phyloP scores from a whole-genome alignment of 2,329 filamentous ascomycete species.

The Orbilia quercus region DNA sequence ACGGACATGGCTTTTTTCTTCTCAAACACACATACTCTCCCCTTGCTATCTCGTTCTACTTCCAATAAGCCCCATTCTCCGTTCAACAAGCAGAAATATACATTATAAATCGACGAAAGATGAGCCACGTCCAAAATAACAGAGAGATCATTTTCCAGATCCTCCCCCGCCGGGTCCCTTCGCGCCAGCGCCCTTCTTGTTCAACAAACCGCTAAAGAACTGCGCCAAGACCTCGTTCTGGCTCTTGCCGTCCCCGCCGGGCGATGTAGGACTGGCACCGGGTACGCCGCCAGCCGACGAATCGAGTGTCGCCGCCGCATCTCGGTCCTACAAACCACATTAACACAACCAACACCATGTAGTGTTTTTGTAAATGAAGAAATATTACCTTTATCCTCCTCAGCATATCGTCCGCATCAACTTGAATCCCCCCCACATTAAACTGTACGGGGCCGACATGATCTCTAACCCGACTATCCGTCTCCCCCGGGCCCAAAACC shows the following conservation, averaged over 20 bases:
- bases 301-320: conserved; percentile 61
- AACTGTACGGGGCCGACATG: conserved; percentile 96
- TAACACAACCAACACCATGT: neutral
- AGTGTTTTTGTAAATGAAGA: no score
- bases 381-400: conserved; percentile 79
- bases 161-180: conserved; percentile 27
- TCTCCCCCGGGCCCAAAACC: conserved; percentile 62
- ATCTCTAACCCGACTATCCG: conserved; percentile 69
- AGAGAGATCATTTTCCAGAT: conserved; percentile 8
- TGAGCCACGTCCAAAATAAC: conserved; percentile 1
- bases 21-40: no score
- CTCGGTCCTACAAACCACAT: conserved; percentile 62
- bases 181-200: conserved; percentile 62
- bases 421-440: conserved; percentile 97
- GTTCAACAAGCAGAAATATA: neutral
- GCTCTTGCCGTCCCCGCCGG: conserved; percentile 63
- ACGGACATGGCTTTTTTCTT: conserved; percentile 1
- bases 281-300: conserved; percentile 23
- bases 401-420: conserved; percentile 93
- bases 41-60: neutral
- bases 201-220: conserved; percentile 72
- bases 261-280: conserved; percentile 58
- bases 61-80: no score
- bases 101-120: no score
- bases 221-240: conserved; percentile 71